A percentile compares a stretch with the other conserved stretches of the same genome.
Conservation (phyloP, 345 rosid species). For the Noccaea caerulescens region DNA sequence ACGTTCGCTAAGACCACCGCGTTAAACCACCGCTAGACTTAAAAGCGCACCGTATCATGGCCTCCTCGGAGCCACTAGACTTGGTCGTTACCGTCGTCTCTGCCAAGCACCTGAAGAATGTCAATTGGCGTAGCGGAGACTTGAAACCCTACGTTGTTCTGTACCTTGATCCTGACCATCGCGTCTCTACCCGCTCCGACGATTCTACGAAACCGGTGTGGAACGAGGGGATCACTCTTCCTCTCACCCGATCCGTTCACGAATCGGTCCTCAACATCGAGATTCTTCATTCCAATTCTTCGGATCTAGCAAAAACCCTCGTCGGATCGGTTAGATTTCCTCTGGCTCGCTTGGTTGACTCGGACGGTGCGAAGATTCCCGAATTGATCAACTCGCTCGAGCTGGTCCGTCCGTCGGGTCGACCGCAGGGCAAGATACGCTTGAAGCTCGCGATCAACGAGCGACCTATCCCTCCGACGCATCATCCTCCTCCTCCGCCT, state of each 20-base stretch:
- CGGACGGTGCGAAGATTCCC: slow-evolving; percentile 42
- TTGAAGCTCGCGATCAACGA: slow-evolving; percentile 51
- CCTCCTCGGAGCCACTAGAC: slow-evolving; percentile 47
- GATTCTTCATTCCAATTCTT: slow-evolving; percentile 56
- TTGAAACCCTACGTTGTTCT: slow-evolving; percentile 60
- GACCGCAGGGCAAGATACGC: slow-evolving; percentile 67
- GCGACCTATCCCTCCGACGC: slow-evolving; percentile 48
- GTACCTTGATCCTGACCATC: slow-evolving; percentile 52
- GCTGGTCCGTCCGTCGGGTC: slow-evolving; percentile 68
- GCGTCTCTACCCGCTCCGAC: slow-evolving; percentile 58
- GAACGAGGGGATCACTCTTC: slow-evolving; percentile 61
- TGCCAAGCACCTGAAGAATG: slow-evolving; percentile 66
- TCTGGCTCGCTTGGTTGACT: slow-evolving; percentile 53
- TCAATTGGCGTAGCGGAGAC: slow-evolving; percentile 70
- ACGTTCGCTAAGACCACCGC: slow-evolving; percentile 42
- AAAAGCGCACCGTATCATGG: slow-evolving; percentile 44
- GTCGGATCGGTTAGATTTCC: slow-evolving; percentile 63
- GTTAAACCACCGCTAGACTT: slow-evolving; percentile 34
- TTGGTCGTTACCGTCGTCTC: slow-evolving; percentile 52
- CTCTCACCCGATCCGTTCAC: slow-evolving; percentile 49
- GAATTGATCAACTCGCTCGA: slow-evolving; percentile 46
- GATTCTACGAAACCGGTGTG: slow-evolving; percentile 54
- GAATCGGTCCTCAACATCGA: slow-evolving; percentile 56
- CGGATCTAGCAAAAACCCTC: slow-evolving; percentile 58
- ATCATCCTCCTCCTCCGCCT: slow-evolving; percentile 47